Conservation (phyloP, 371 early-diverging fungal species). For the Phascolomyces articulosus region DNA sequence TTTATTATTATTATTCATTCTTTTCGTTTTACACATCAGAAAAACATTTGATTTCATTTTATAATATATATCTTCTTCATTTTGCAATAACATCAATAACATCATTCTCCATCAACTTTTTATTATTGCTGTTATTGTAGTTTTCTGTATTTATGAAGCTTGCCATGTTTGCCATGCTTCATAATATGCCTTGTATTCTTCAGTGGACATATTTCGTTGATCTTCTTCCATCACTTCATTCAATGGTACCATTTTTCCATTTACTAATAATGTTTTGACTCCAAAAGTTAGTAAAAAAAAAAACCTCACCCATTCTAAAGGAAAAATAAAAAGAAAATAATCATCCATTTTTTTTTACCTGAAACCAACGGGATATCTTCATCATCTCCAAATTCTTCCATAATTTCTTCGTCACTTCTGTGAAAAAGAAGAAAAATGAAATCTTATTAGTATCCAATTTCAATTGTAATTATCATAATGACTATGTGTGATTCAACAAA, state of each 20-base stretch:
- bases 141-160: background rate
- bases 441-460: too few species aligned
- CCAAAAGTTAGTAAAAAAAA: slow-evolving; percentile 4
- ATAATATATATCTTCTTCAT: background rate
- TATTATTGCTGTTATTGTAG: too few species aligned
- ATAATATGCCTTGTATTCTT: slow-evolving; percentile 62
- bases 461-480: too few species aligned
- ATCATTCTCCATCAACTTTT: background rate
- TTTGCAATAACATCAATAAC: too few species aligned
- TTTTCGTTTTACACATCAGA: background rate
- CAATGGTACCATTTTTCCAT: slow-evolving; percentile 55
- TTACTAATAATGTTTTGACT: slow-evolving; percentile 24
- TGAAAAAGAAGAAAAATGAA: background rate
- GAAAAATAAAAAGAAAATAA: too few species aligned
- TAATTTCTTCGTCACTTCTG: slow-evolving; percentile 25
- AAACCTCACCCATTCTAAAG: too few species aligned
- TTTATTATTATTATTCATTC: background rate
- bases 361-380: slow-evolving; percentile 48
- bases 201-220: slow-evolving; percentile 60
- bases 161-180: slow-evolving; percentile 58
- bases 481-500: background rate
- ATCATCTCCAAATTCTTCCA: slow-evolving; percentile 36
- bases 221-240: slow-evolving; percentile 63
- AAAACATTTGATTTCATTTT: too few species aligned
- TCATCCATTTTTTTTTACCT: slow-evolving; percentile 25